Conservation (phyloP, 2,329 filamentous ascomycete genomes). For the Penicillium sp. region DNA sequence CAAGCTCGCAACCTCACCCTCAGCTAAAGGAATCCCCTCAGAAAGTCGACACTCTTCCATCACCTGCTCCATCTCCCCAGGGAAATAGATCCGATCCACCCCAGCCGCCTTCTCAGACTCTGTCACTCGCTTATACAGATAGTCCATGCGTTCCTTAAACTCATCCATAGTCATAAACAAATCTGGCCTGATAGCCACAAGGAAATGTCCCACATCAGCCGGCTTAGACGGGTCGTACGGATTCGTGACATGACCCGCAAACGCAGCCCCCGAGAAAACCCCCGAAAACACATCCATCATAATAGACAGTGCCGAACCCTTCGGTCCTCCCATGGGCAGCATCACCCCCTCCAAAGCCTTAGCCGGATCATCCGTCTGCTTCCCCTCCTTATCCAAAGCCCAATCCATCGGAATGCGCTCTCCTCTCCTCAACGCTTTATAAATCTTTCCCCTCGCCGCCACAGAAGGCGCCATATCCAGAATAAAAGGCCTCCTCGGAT, state of each 20-base stretch:
- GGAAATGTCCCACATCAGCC: conserved; percentile 69
- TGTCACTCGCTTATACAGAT: conserved; percentile 53
- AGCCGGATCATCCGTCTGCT: conserved; percentile 65
- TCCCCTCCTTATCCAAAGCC: conserved; percentile 69
- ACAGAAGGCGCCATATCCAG: conserved; percentile 46
- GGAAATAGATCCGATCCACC: conserved; percentile 55
- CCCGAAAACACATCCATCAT: conserved; percentile 92
- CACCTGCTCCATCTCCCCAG: conserved; percentile 54
- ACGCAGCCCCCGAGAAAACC: conserved; percentile 68
- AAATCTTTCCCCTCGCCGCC: conserved; percentile 46
- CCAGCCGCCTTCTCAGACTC: conserved; percentile 51
- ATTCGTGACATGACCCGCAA: conserved; percentile 69
- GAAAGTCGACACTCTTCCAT: conserved; percentile 39
- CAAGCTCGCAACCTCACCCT: conserved; percentile 19
- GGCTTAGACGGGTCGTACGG: conserved; percentile 68
- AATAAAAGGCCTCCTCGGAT: conserved; percentile 53
- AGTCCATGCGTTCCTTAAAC: conserved; percentile 59
- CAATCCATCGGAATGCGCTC: conserved; percentile 53
- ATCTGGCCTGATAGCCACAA: conserved; percentile 68
- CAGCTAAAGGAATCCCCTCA: conserved; percentile 22
- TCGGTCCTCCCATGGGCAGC: conserved; percentile 80
- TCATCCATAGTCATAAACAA: conserved; percentile 67
- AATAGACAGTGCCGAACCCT: conserved; percentile 69
- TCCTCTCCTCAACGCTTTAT: conserved; percentile 42
- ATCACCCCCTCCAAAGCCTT: conserved; percentile 71